Evolutionary conservation across 305 asterid species (phyloP).

Genomic region (Fraxinus ornus): DNA sequence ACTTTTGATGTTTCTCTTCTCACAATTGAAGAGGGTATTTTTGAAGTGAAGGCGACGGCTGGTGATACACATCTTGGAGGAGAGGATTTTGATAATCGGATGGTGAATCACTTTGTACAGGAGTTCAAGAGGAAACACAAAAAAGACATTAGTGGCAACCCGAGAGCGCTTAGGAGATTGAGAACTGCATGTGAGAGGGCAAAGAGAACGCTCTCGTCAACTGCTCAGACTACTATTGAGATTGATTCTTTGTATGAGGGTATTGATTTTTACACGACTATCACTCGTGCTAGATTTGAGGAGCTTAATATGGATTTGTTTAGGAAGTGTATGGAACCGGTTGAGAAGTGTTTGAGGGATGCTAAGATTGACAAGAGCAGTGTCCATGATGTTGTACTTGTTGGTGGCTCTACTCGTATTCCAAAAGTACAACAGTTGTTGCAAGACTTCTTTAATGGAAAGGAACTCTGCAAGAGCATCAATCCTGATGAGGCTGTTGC

Average conservation of each 20-base stretch:
- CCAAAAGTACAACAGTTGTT: conserved; percentile 40
- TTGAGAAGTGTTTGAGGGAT: conserved; percentile 42
- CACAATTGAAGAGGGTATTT: conserved; percentile 42
- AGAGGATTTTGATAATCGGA: conserved; percentile 38
- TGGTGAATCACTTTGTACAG: conserved; percentile 44
- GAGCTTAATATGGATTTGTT: conserved; percentile 41
- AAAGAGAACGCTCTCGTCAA: conserved; percentile 37
- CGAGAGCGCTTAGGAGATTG: conserved; percentile 37
- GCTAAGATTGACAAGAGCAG: conserved; percentile 38
- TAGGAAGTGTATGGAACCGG: conserved; percentile 44
- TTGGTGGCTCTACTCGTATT: conserved; percentile 42
- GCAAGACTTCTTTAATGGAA: conserved; percentile 45
- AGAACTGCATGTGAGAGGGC: conserved; percentile 42
- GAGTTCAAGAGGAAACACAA: conserved; percentile 40
- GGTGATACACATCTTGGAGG: conserved; percentile 45
- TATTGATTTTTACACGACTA: conserved; percentile 34
- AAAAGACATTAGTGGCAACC: conserved; percentile 38
- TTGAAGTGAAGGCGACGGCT: conserved; percentile 38
- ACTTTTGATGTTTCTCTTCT: conserved; percentile 38
- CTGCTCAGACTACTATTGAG: conserved; percentile 38
- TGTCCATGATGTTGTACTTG: conserved; percentile 38
- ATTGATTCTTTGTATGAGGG: conserved; percentile 41
- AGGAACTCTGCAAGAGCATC: conserved; percentile 41
- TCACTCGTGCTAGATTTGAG: conserved; percentile 38
- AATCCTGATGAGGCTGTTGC: conserved; percentile 44